Evolutionary conservation across 805 yeast genomes (phyloP), one percentile per base, ranked within the genome.

Genomic region (Isabelozyma heimii): DNA sequence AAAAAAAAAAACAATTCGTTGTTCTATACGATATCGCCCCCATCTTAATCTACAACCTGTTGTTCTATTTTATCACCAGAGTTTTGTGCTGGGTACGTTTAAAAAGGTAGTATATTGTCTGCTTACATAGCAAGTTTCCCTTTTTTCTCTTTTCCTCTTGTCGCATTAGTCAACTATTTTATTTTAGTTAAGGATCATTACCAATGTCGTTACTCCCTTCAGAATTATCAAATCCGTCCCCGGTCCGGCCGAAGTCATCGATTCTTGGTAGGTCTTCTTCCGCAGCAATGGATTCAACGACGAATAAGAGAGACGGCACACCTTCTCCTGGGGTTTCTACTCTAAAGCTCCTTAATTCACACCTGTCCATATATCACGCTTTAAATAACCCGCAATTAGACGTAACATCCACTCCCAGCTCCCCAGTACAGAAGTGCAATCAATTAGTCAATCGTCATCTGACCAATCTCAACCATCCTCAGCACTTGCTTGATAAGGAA

Each of bases 331-430:
- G 43, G 24, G 24, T 20, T 17, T 40, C 43, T 12, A 9, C 5
- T 46, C 30, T 20, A 4, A 67, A 66, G 44, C 58, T 72, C 42
- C 64, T 72, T 26, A 58, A 61, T 20, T 63, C 74, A 10, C 75
- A 71, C 48, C 69, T 64, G 62, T 70, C 76, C 1, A 63, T 73
- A 30, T 68, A 63, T 52, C 62, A 70, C 50, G 72, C 67, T 4
- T 62, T 72, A 43, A 69, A 63, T 37, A 69, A 73, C 56, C 78
- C 78, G 8, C 74, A 70, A 14, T 65, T 73, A 40, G 76, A 73
- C 50, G 53, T 62, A 49, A 49, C 63, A 44, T 42, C 26, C 40
- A 27, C 15, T 15, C 43, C 17, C 48, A 16, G 51, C 13, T 44
- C 43, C 8, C 35, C 35, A 30, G 35, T 30, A 13, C 27, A 46